Evolutionary conservation across 768 basidiomycete species (phyloP), one percentile per base, ranked within the genome.

Genomic region (Strobilomyces dryophilus): DNA sequence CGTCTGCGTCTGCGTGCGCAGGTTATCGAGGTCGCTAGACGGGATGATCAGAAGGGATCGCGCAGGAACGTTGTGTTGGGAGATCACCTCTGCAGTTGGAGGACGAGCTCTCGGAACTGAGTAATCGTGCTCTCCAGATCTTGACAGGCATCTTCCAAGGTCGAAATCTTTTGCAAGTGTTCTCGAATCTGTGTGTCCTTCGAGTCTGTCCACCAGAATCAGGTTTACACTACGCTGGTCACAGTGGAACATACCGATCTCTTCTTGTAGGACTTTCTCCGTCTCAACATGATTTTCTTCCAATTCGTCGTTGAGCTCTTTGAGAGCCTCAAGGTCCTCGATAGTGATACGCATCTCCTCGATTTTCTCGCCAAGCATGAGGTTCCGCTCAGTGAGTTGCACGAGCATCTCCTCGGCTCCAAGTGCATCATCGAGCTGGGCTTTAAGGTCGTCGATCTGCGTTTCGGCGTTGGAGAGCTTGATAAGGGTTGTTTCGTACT

Each of bases 361-460:
- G 58, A 98, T 93, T 83, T 94, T 95, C 91, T 98, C 95, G 55
- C 91, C 87, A 43, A 98, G 81, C 71, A 87, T 81, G 18, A 98
- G 78, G 65, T 97, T 98, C 5, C 95, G 83, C 62, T 97, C 95
- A 0, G 95, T 99, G 42, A 99, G 78, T 62, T 92, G 88, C 20
- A 97, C 92, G 14, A 98, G 81, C 81, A 99, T 89, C 55, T 99
- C 97, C 68, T 98, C 95, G 0, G 94, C 94, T 15, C 91, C 92
- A 2, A 95, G 76, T 0, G 97, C 92, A 68, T 95, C 94, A 62
- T 99, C 97, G 3, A 98, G 82, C 67, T 98, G 95, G 11, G 83
- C 63, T 68, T 98, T 98, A 55, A 99, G 82, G 53, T 95, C 92
- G 56, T 95, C 95, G 29, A 98, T 86, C 60, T 95, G 92, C 6